Base-by-base conservation (phyloP, 768 basidiomycete species). In the Termitomyces sp. region DNA sequence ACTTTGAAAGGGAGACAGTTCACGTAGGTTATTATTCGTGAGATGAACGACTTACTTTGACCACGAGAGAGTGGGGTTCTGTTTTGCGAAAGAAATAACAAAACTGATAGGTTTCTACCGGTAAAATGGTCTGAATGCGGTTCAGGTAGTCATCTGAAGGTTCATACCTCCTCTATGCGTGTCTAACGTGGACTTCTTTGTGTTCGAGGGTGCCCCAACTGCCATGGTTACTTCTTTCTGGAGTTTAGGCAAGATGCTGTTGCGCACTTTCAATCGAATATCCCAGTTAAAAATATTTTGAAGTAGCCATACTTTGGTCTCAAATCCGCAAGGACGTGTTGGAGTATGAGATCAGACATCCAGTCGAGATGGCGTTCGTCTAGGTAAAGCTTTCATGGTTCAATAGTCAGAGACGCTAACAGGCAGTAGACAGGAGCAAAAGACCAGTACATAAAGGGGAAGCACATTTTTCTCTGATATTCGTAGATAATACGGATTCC, bases 351-450 rank as follows among this genome's bases (percentile, higher is more conserved):
- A 62, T 96, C 93, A 6, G 88, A 84, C 93, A 97, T 96, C 94
- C 94, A 97, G 52, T 84, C 78, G 15, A 90, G 70, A 73, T 97
- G 94, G 11, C 83, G 80, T 59, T 91, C 91, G 64, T 97, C 94
- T 27, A 97, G 81, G 68, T 94, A 95, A 50, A 53, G 63, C 60
- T 50, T 51, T 16, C 33, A 45, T n/a, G 23, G 13, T 25, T 25
- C 36, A 16, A 38, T 25, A n/a, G 15, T 49, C 56, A 23, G 36
- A 27, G 11, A 32, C 4, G 2, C 23, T 15, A 18, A 15, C 4
- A 12, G 65, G 80, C 67, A 59, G 86, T 38, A 7, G n/a, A 31
- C 6, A 25, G 9, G 15, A 12, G 3, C 7, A 18, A 12, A 39
- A 45, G 6, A 13, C 41, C 3, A 54, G 31, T 52, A 65, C 89